These are phyloP conservation scores for Calonectria pteridis DNA, from an alignment of 2,329 filamentous ascomycete species.

Conservation along the genomic window DNA sequence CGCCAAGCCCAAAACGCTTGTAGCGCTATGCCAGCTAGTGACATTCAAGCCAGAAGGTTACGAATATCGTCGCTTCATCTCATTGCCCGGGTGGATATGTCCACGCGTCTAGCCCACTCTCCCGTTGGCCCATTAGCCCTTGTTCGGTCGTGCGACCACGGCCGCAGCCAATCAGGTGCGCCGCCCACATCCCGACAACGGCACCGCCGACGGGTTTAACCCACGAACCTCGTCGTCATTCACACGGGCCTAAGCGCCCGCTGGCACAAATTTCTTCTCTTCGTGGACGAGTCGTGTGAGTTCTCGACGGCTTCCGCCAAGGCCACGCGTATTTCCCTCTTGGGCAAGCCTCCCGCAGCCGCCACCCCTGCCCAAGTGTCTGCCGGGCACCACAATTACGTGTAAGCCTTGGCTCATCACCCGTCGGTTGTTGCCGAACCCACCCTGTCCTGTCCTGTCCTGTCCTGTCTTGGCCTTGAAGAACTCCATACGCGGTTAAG, in stretches of 20 bases:
- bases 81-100: not conserved
- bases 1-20: not conserved
- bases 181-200: slow-evolving; percentile 1
- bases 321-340: slow-evolving; percentile 6
- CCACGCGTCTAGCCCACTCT: slow-evolving; percentile 3
- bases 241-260: not conserved
- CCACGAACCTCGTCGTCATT: not conserved
- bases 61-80: not conserved
- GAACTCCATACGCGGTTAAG: slow-evolving; percentile 4
- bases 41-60: not conserved
- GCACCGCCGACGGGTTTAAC: not conserved
- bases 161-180: not conserved
- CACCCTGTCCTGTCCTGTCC: not conserved
- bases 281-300: not conserved
- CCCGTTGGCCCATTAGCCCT: not conserved
- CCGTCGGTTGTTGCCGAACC: slow-evolving; percentile 8
- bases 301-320: not conserved
- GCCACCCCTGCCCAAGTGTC: not conserved
- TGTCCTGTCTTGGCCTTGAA: no score
- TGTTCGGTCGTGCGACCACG: not conserved
- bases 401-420: not conserved
- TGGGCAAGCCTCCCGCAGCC: not conserved
- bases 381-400: not conserved
- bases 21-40: not conserved
- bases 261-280: not conserved